Evolutionary conservation across 345 rosid species (phyloP).

Genomic region (Triadica sebifera): DNA sequence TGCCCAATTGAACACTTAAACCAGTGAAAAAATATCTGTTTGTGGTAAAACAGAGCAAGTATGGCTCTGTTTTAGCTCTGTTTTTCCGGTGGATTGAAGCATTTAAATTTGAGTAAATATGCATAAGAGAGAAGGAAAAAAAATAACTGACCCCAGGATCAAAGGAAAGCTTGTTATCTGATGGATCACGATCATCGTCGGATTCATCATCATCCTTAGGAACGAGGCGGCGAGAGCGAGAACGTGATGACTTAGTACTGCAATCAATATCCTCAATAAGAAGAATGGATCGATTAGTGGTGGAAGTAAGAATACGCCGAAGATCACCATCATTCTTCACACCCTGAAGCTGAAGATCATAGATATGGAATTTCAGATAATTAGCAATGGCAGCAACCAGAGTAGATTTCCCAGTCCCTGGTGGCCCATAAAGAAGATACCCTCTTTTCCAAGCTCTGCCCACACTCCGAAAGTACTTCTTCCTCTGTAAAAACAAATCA

Average conservation of each 20-base stretch:
- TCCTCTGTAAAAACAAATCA: constrained; percentile 21
- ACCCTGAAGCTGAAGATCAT: constrained; percentile 31
- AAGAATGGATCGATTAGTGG: constrained; percentile 31
- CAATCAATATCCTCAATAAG: constrained; percentile 36
- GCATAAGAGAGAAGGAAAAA: too few species aligned
- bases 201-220: not conserved
- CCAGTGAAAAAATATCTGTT: not conserved
- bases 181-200: not conserved
- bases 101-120: too few species aligned
- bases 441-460: constrained; percentile 37
- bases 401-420: constrained; percentile 32
- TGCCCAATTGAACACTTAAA: too few species aligned
- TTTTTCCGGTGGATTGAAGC: not conserved
- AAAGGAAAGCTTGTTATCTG: constrained; percentile 14
- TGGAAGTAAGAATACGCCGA: constrained; percentile 27
- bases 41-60: not conserved
- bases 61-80: not conserved
- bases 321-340: constrained; percentile 26
- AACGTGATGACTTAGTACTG: constrained; percentile 14
- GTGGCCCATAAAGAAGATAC: constrained; percentile 29
- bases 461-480: constrained; percentile 23
- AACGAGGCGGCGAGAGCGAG: not conserved
- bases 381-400: constrained; percentile 33
- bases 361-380: constrained; percentile 25
- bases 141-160: constrained; percentile 26